These are phyloP conservation scores for Melastoma malabathricum DNA, from an alignment of 345 rosid genomes.

Conservation along the genomic window DNA sequence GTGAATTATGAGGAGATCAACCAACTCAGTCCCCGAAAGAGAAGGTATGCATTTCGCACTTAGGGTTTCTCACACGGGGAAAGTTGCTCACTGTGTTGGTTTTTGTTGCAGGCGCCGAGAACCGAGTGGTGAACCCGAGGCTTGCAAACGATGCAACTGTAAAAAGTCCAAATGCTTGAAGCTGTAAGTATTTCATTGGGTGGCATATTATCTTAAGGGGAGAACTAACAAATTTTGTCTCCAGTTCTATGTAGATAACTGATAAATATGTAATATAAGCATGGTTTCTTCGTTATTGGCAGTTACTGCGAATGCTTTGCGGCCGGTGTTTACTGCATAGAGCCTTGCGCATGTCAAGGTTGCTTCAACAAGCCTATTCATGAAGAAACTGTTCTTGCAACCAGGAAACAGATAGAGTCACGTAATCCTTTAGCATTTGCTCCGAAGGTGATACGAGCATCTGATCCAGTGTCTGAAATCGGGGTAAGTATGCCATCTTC, in stretches of 20 bases:
- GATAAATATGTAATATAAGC: too few species aligned
- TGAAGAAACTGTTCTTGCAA: slow-evolving; percentile 90
- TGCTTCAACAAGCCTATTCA: slow-evolving; percentile 97
- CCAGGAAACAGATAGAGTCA: slow-evolving; percentile 94
- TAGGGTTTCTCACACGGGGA: too few species aligned
- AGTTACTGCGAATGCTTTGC: slow-evolving; percentile 99
- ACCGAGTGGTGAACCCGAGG: slow-evolving; percentile 52
- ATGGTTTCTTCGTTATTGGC: slow-evolving; percentile 11
- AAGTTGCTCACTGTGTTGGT: slow-evolving; percentile 20
- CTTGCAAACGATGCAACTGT: slow-evolving; percentile 94
- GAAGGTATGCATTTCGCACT: slow-evolving; percentile 30
- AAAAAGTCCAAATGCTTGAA: slow-evolving; percentile 95
- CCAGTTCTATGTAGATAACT: too few species aligned
- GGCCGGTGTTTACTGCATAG: slow-evolving; percentile 96
- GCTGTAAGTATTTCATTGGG: slow-evolving; percentile 50
- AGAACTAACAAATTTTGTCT: too few species aligned
- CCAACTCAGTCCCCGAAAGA: slow-evolving; percentile 70
- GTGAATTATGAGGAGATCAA: slow-evolving; percentile 40
- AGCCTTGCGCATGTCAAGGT: slow-evolving; percentile 95
- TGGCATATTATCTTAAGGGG: too few species aligned
- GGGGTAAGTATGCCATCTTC: slow-evolving; percentile 32
- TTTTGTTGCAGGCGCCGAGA: slow-evolving; percentile 38
- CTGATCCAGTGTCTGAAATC: slow-evolving; percentile 47
- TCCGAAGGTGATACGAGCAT: slow-evolving; percentile 77
- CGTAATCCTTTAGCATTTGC: slow-evolving; percentile 99